Conservation (phyloP, 441 rosid species). For the Rhodomyrtus psidioides region DNA sequence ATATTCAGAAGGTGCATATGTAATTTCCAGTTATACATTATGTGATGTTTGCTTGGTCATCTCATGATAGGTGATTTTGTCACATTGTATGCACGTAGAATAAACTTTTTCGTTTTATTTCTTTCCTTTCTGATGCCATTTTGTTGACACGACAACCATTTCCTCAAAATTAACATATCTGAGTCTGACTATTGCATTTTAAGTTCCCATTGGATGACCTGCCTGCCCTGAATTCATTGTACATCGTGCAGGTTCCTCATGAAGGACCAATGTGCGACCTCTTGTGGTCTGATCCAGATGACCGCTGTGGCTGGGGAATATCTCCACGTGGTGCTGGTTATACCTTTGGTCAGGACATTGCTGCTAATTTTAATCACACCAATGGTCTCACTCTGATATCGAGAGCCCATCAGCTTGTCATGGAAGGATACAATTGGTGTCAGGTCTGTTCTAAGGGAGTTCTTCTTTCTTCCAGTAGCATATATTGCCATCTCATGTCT, state of each 20-base stretch:
- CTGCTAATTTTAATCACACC: slow-evolving; percentile 71
- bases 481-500: background rate
- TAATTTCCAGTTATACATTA: background rate
- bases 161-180: background rate
- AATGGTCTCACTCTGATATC: slow-evolving; percentile 90
- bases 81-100: background rate
- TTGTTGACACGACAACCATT: background rate
- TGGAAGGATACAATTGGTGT: slow-evolving; percentile 99
- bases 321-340: slow-evolving; percentile 99
- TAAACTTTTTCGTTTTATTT: background rate
- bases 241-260: slow-evolving; percentile 72
- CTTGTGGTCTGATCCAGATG: slow-evolving; percentile 98
- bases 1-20: background rate
- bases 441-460: slow-evolving; percentile 41
- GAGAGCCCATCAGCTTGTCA: slow-evolving; percentile 97
- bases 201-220: background rate
- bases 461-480: background rate
- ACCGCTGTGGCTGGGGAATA: slow-evolving; percentile 99
- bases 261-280: slow-evolving; percentile 99
- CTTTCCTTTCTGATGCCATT: background rate
- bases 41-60: background rate
- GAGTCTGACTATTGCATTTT: background rate
- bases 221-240: background rate
- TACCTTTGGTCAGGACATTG: slow-evolving; percentile 96
- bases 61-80: background rate